Percentiles rank a stretch among this genome's conserved stretches.
phyloP scores from a whole-genome alignment of 2,329 filamentous ascomycete species.

The Trichoderma koningii region DNA sequence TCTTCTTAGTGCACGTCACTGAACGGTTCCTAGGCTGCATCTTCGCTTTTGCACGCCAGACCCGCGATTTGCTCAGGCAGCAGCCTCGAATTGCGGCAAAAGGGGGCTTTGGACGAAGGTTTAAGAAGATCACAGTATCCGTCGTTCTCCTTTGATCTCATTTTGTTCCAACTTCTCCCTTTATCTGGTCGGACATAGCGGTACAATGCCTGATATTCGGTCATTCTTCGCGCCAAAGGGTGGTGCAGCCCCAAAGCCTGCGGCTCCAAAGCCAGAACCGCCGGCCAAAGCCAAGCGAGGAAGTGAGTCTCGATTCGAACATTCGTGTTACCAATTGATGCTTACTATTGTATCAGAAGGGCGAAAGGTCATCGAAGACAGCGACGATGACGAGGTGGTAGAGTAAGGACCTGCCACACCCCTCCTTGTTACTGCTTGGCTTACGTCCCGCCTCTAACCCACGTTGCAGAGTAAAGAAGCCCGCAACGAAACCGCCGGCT shows the following conservation, averaged over 20 bases:
- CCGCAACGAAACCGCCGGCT: conserved; percentile 50
- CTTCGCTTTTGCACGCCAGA: conserved; percentile 12
- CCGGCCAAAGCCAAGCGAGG: conserved; percentile 49
- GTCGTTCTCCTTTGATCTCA: conserved; percentile 11
- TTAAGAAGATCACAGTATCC: not conserved
- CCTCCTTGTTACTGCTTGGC: not conserved
- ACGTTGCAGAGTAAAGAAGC: conserved; percentile 52
- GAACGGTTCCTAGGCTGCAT: conserved; percentile 36
- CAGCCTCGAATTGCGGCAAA: conserved; percentile 33
- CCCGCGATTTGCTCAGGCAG: conserved; percentile 31
- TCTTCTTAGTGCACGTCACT: conserved; percentile 40
- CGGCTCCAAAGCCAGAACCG: conserved; percentile 45
- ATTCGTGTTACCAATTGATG: not conserved
- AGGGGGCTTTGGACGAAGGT: conserved; percentile 25
- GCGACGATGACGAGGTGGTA: conserved; percentile 69
- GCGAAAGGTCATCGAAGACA: conserved; percentile 77
- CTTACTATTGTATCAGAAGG: conserved; percentile 44
- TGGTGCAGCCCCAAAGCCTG: conserved; percentile 50
- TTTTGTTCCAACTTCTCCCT: not conserved
- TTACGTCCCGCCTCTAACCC: conserved; percentile 11
- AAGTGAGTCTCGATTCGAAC: conserved; percentile 41
- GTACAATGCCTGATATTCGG: conserved; percentile 82
- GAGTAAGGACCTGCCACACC: conserved; percentile 43
- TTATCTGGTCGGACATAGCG: not conserved
- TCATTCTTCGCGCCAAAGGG: conserved; percentile 85